phyloP scores from a whole-genome alignment of 768 basidiomycete genomes.

The Mycena polygramma region DNA sequence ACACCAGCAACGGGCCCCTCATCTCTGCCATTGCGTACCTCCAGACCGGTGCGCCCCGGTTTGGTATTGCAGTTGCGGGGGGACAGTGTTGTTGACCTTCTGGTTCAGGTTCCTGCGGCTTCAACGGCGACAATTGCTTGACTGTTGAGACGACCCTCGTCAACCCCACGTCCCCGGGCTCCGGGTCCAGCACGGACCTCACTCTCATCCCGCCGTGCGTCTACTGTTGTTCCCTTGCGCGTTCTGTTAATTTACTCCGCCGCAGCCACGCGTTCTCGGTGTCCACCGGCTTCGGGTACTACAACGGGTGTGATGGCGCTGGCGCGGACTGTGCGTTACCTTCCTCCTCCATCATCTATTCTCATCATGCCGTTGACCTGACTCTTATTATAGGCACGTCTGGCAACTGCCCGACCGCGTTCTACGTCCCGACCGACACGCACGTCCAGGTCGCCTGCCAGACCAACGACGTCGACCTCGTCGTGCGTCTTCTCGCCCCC shows the following conservation, averaged over 20 bases:
- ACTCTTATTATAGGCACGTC: slow-evolving; percentile 6
- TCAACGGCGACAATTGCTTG: slow-evolving; percentile 52
- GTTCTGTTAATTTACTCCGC: no score
- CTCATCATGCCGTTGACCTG: no score
- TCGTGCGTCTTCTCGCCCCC: neutral
- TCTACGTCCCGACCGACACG: slow-evolving; percentile 22
- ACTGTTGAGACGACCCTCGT: slow-evolving; percentile 49
- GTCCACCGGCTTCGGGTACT: slow-evolving; percentile 45
- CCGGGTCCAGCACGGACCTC: slow-evolving; percentile 52
- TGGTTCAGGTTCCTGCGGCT: neutral
- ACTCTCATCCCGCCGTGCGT: slow-evolving; percentile 50
- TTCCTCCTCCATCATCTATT: neutral
- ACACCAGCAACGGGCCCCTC: slow-evolving; percentile 25
- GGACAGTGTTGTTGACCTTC: no score
- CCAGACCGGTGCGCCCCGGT: slow-evolving; percentile 27
- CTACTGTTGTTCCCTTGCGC: no score
- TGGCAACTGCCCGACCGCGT: slow-evolving; percentile 24
- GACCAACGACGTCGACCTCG: slow-evolving; percentile 27
- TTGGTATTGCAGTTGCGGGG: no score
- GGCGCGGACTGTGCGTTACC: slow-evolving; percentile 57
- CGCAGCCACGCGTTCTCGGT: neutral
- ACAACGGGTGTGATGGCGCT: slow-evolving; percentile 56
- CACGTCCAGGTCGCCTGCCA: slow-evolving; percentile 29
- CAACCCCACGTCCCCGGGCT: slow-evolving; percentile 49
- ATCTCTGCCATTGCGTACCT: slow-evolving; percentile 32